phyloP scores from a whole-genome alignment of 225 moss, liverwort and hornwort species.

The Takakia lepidozioides region DNA sequence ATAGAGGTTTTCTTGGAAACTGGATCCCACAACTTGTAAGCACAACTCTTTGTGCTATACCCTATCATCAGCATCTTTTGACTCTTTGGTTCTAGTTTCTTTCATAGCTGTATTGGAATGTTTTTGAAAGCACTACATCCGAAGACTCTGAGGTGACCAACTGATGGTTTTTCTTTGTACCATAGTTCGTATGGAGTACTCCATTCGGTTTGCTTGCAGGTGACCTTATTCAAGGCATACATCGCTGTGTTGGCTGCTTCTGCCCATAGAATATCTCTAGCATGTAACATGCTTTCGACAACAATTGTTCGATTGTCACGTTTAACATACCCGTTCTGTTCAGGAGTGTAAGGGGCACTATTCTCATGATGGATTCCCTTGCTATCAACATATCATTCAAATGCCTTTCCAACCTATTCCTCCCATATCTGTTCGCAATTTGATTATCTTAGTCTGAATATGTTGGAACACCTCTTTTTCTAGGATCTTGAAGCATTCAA shows the following conservation, averaged over 20 bases:
- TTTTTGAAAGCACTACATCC: background rate
- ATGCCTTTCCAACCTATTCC: too few species aligned
- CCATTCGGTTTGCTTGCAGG: background rate
- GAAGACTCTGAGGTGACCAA: background rate
- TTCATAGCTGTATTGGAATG: background rate
- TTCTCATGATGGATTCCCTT: background rate
- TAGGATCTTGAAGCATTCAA: too few species aligned
- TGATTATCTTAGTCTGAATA: too few species aligned
- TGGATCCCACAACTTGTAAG: background rate
- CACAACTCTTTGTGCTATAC: background rate
- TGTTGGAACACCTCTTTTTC: too few species aligned
- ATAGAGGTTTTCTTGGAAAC: background rate
- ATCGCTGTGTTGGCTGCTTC: background rate
- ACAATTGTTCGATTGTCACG: too few species aligned
- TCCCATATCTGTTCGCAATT: too few species aligned
- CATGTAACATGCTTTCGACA: background rate
- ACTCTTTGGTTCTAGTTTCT: background rate
- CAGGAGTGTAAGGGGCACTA: background rate
- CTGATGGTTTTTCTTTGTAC: background rate
- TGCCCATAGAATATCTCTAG: background rate
- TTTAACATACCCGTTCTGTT: too few species aligned
- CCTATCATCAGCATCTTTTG: background rate
- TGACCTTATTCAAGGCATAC: background rate
- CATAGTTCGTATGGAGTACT: slow-evolving; percentile 1
- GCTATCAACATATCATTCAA: background rate